Evolutionary conservation across 2,329 filamentous ascomycete species (phyloP).

Genomic region (Chrysosporium queenslandicum): DNA sequence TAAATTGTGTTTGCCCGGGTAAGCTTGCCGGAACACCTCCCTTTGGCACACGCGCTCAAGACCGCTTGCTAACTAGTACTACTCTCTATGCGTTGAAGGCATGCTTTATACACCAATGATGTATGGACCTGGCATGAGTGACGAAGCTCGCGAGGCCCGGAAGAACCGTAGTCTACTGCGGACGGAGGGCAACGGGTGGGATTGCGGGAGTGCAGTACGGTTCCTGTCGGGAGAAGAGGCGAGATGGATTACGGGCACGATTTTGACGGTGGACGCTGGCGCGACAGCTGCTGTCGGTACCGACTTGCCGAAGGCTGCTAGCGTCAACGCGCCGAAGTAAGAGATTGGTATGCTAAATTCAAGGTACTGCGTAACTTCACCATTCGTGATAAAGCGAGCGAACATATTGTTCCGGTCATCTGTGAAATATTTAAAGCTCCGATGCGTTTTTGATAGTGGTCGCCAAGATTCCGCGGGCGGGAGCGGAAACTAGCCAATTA

Average conservation of each 20-base stretch:
- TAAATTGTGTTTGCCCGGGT: constrained; percentile 48
- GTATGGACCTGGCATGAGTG: constrained; percentile 42
- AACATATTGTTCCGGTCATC: no score
- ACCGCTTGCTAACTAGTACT: not conserved
- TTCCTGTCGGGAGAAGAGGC: constrained; percentile 46
- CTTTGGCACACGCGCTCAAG: not conserved
- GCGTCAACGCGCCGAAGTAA: constrained; percentile 25
- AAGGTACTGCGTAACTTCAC: no score
- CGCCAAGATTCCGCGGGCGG: not conserved
- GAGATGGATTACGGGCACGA: constrained; percentile 44
- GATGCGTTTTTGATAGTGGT: not conserved
- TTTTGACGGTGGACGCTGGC: constrained; percentile 42
- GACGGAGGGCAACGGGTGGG: constrained; percentile 47
- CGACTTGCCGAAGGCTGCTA: constrained; percentile 32
- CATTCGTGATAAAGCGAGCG: no score
- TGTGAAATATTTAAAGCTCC: not conserved
- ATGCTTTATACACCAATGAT: constrained; percentile 50
- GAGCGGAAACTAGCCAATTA: not conserved
- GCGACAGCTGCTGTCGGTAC: constrained; percentile 37
- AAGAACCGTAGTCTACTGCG: constrained; percentile 43
- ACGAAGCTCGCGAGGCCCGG: constrained; percentile 41
- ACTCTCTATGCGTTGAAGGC: not conserved
- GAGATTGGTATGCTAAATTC: no score
- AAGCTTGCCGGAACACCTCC: not conserved
- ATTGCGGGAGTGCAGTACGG: constrained; percentile 42